Base-by-base conservation (phyloP, 1,139 yeast genomes). In the Lodderomyces metapsilosis region DNA sequence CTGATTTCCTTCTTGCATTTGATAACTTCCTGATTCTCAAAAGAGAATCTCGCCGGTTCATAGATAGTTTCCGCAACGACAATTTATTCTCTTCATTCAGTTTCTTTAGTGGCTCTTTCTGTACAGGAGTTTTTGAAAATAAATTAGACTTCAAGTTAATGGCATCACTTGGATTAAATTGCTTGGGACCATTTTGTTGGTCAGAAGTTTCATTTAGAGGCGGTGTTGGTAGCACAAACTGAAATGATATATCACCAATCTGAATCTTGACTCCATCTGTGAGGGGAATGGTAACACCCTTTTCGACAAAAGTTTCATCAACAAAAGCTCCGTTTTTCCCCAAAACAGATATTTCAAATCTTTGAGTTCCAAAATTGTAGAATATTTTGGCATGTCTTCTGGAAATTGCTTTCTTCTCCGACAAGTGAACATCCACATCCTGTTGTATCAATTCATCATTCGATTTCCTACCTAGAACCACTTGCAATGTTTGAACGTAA, bases 241-340 rank as follows among this genome's bases (percentile, higher is more conserved):
- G 78, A 60, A 92, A 92, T 10, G 91, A 84, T 20, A 92, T 88
- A 56, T 88, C 95, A 8, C 97, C 98, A 42, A 92, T 87, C 61
- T 92, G 98, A 41, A 94, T 82, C 52, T 85, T 85, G 2, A 95
- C 84, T 18, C 84, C 83, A 62, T 91, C 89, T 11, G 71, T 70
- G 43, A 92, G 69, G 1, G 96, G 95, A 4, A 89, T 88, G 0
- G 98, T 91, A 35, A 87, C 82, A 9, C 96, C 97, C 46, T 86
- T 80, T 56, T 88, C 96, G 10, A 91, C 84, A 60, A 89, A 92
- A 24, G 71, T 71, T 52, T 89, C 96, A 61, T 91, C 92, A 3
- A 92, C 95, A 68, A 91, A 92, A 0, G 97, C 97, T 25, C 98
- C 98, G 58, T 92, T 92, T 53, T 95, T 76, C 17, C 98, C 98